A percentile compares a stretch with the other conserved stretches of the same genome.
phyloP scores from a whole-genome alignment of 2,329 filamentous ascomycete genomes.

The Colletotrichum graminicola region DNA sequence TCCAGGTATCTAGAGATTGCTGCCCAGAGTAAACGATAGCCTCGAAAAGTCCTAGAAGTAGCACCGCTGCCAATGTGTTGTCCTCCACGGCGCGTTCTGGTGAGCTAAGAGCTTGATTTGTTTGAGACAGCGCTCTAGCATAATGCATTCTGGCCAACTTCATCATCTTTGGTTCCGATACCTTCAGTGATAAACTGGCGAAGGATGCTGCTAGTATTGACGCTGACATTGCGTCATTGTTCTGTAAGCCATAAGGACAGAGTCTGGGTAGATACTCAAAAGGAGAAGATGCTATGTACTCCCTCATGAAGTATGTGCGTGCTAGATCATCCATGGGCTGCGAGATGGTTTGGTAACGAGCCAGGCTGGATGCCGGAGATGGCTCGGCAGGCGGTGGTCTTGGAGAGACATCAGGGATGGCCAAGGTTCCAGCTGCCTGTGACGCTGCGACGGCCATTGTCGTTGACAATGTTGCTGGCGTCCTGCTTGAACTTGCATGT shows the following conservation, averaged over 20 bases:
- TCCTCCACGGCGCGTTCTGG: constrained; percentile 44
- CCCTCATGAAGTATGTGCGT: constrained; percentile 46
- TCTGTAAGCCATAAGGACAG: constrained; percentile 25
- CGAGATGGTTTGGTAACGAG: constrained; percentile 28
- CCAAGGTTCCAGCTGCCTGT: not conserved
- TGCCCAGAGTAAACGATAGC: constrained; percentile 46
- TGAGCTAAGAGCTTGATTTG: constrained; percentile 40
- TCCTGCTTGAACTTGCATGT: constrained; percentile 8
- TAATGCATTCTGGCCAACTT: constrained; percentile 44
- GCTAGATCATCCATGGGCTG: constrained; percentile 38
- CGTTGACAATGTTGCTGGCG: not conserved
- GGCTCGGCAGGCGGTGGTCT: constrained; percentile 15
- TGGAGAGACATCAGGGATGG: not conserved
- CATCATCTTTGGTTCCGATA: constrained; percentile 38
- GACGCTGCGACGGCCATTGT: not conserved
- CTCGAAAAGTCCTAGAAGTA: constrained; percentile 48
- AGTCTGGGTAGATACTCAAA: constrained; percentile 46
- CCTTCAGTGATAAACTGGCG: constrained; percentile 44
- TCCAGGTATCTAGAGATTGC: constrained; percentile 46
- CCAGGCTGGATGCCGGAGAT: not conserved
- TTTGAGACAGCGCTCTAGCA: constrained; percentile 39
- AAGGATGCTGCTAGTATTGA: constrained; percentile 46
- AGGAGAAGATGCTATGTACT: constrained; percentile 46
- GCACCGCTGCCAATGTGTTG: constrained; percentile 46
- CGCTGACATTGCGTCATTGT: constrained; percentile 43